Conservation (phyloP, 2,329 filamentous ascomycete genomes). For the Calonectria multiphialidica region DNA sequence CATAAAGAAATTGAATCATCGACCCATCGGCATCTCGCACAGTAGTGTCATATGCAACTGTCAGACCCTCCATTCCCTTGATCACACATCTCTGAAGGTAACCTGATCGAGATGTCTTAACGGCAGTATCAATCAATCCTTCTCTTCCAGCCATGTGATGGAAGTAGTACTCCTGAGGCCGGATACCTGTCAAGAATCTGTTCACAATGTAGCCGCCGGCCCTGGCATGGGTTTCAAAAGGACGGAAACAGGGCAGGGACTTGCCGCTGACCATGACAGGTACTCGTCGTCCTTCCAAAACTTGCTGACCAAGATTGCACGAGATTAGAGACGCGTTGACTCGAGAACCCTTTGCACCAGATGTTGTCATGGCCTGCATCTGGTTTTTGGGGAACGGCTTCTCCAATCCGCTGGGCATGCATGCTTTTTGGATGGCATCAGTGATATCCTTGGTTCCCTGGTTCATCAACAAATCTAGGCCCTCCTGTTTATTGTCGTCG, state of each 20-base stretch:
- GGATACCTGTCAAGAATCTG: constrained; percentile 97
- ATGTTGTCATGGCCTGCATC: constrained; percentile 99
- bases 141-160: constrained; percentile 99
- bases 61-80: constrained; percentile 97
- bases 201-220: constrained; percentile 95
- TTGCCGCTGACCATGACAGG: constrained; percentile 99
- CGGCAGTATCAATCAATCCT: constrained; percentile 97
- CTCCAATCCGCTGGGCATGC: constrained; percentile 84
- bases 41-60: constrained; percentile 92
- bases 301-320: constrained; percentile 96
- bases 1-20: constrained; percentile 94
- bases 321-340: constrained; percentile 99
- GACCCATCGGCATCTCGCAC: constrained; percentile 95
- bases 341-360: constrained; percentile 90
- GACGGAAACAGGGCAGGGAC: constrained; percentile 91
- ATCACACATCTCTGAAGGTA: constrained; percentile 97
- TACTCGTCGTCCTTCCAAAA: constrained; percentile 93
- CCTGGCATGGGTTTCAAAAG: constrained; percentile 88
- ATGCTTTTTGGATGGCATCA: constrained; percentile 80
- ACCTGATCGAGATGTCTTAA: constrained; percentile 97
- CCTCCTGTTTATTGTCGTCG: constrained; percentile 91
- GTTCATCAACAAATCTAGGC: constrained; percentile 91
- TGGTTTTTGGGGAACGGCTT: constrained; percentile 97
- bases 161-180: constrained; percentile 98
- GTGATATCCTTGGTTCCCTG: constrained; percentile 77